Percentiles rank a stretch among this genome's conserved stretches.
Evolutionary conservation across 805 yeast genomes (phyloP).

Genomic region (Lipomyces yamadae): DNA sequence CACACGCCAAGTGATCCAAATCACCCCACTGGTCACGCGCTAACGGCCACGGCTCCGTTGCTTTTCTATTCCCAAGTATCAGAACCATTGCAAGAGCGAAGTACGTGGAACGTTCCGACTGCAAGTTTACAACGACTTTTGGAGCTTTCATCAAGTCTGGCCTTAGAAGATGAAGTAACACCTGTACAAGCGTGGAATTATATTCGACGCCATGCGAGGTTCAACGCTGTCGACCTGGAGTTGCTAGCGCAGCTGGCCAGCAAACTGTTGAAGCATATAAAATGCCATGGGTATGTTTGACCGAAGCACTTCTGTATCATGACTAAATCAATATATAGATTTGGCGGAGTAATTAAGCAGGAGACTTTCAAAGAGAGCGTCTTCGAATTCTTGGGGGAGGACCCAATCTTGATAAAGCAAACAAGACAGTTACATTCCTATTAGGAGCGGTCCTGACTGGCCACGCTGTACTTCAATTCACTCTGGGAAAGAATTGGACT

Average conservation of each 20-base stretch:
- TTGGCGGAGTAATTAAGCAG: constrained; percentile 4
- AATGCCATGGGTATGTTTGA: constrained; percentile 5
- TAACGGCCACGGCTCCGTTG: constrained; percentile 1
- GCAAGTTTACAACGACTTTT: constrained; percentile 2
- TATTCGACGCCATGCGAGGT: neutral
- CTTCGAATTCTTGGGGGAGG: neutral
- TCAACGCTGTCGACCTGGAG: neutral
- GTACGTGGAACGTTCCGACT: neutral
- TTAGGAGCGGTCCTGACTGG: too few species aligned
- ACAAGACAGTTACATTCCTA: too few species aligned
- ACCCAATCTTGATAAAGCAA: too few species aligned
- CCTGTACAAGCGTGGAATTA: constrained; percentile 9
- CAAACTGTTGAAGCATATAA: neutral
- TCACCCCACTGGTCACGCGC: constrained; percentile 3
- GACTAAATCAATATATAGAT: neutral
- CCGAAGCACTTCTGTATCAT: neutral
- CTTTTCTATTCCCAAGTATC: neutral
- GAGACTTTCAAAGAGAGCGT: neutral
- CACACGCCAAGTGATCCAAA: neutral
- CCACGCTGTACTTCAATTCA: too few species aligned
- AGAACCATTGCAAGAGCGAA: neutral
- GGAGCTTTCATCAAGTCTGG: constrained; percentile 7
- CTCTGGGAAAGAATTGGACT: too few species aligned
- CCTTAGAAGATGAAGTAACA: neutral
- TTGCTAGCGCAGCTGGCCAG: neutral